Conservation (phyloP, 768 basidiomycete species). For the Piloderma croceum region DNA sequence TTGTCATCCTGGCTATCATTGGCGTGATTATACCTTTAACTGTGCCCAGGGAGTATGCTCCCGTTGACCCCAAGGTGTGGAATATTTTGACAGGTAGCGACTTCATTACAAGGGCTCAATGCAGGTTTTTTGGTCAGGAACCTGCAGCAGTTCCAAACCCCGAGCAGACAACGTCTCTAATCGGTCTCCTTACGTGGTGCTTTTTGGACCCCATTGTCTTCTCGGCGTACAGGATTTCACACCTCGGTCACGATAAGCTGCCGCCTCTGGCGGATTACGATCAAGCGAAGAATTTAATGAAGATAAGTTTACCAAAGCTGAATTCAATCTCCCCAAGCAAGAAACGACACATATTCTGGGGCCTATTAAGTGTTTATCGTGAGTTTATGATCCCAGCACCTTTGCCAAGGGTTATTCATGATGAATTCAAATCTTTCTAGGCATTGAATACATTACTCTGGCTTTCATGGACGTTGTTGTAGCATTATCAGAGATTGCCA, state of each 20-base stretch:
- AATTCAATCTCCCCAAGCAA: no score
- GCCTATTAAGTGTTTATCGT: no score
- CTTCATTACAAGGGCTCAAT: no score
- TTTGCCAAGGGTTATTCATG: no score
- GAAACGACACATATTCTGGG: no score
- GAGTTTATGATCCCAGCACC: no score
- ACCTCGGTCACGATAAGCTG: conserved; percentile 17
- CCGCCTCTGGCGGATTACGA: conserved; percentile 34
- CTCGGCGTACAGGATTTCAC: conserved; percentile 12
- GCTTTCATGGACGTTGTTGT: no score
- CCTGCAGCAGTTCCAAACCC: conserved; percentile 19
- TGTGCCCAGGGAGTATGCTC: conserved; percentile 52
- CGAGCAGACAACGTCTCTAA: conserved; percentile 32
- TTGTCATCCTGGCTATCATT: conserved; percentile 39
- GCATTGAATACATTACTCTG: conserved; percentile 4
- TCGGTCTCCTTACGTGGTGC: conserved; percentile 29
- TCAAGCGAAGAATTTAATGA: conserved; percentile 2
- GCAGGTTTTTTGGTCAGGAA: no score
- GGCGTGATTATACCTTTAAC: conserved; percentile 48
- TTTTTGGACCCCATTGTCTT: conserved; percentile 27
- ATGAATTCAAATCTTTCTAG: no score
- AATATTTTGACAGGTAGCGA: no score
- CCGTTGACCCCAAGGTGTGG: conserved; percentile 43
- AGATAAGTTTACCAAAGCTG: conserved; percentile 4
- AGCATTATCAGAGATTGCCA: no score